Base-by-base conservation (phyloP, 1,284 basidiomycete genomes). In the Phaffia rhodozyma region DNA sequence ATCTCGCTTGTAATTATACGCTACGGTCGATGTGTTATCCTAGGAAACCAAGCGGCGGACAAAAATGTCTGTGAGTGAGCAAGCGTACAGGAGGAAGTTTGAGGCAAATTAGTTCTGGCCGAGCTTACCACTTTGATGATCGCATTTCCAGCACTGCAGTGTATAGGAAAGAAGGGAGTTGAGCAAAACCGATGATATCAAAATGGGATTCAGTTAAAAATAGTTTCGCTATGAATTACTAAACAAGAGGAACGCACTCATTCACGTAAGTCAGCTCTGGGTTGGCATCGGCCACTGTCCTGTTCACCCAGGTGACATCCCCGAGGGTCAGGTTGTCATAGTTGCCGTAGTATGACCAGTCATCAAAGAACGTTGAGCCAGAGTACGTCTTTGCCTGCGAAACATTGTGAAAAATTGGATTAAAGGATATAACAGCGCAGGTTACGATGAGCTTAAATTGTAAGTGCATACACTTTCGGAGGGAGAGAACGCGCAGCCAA, bases 311-410 rank as follows among this genome's bases (percentile, higher is more conserved):
- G 65, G 72, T 74, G 18, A 72, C 47, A 72, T 89, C 83, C 59
- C 87, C 86, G 68, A 85, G 85, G 48, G 84, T 86, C 6, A 84
- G 74, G 69, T 86, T 83, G 71, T 87, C 67, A 29, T 66, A 68
- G n/a, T 66, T 58, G 6, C 67, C 66, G 43, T 63, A 67, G 67
- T 81, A 84, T 20, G 74, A 73, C 83, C 83, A 84, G 2, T 74
- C 78, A 51, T 83, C 72, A 64, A 84, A 84, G 71, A 84, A 84
- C 7, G 69, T 76, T 3, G 75, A 69, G 0, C 83, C 82, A 16
- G 78, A 71, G 69, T 81, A 83, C 21, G 23, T 53, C 20, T 60
- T 50, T 34, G 30, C 49, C 61, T 63, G 55, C 1, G 29, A 29
- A 11, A 43, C 13, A 2, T 16, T 2, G 13, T 11, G 9, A 34